Conservation (phyloP, 257 asterid species). For the Paulownia fortunei region DNA sequence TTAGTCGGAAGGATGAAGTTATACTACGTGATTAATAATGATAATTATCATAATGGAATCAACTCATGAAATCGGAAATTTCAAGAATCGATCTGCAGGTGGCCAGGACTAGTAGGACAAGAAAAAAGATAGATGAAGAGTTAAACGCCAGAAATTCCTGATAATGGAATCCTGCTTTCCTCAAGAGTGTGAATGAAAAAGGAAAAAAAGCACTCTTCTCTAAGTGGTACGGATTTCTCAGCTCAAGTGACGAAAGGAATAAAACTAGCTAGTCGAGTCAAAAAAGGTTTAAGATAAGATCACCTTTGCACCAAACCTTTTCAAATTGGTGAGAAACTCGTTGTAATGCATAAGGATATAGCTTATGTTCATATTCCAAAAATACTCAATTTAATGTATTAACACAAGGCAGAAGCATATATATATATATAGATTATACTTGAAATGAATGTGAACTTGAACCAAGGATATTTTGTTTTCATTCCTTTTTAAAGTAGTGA, state of each 20-base stretch:
- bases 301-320: background rate
- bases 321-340: background rate
- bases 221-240: background rate
- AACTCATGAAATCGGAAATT: too few species aligned
- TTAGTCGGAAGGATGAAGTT: too few species aligned
- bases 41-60: too few species aligned
- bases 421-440: background rate
- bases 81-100: too few species aligned
- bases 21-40: too few species aligned
- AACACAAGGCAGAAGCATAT: background rate
- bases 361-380: too few species aligned
- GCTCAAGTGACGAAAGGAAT: background rate
- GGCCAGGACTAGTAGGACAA: too few species aligned
- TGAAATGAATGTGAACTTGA: background rate
- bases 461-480: background rate
- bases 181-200: background rate
- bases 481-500: background rate
- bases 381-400: too few species aligned
- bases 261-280: background rate
- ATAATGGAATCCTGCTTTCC: background rate
- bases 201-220: background rate
- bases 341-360: background rate
- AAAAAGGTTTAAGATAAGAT: background rate
- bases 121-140: too few species aligned
- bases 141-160: too few species aligned